phyloP scores from a whole-genome alignment of 768 basidiomycete species.

The Fomitopsis pulvina region DNA sequence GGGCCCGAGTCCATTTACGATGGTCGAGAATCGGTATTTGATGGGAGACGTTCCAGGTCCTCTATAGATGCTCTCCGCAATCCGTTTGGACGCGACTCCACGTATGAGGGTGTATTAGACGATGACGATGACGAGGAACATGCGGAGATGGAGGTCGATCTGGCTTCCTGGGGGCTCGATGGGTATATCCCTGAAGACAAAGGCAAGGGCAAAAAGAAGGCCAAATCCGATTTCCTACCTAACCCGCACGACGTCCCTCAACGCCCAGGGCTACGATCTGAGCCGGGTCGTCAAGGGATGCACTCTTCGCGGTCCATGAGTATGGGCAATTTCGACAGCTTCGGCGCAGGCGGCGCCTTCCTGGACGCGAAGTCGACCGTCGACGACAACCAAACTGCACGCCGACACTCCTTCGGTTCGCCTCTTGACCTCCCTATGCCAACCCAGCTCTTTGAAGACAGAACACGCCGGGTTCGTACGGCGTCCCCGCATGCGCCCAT shows the following conservation, averaged over 20 bases:
- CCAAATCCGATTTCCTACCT: slow-evolving; percentile 34
- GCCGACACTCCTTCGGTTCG: slow-evolving; percentile 53
- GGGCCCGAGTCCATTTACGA: slow-evolving; percentile 22
- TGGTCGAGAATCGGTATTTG: slow-evolving; percentile 8
- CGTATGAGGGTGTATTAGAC: slow-evolving; percentile 43
- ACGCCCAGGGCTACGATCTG: slow-evolving; percentile 1
- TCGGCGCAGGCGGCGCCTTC: slow-evolving; percentile 41
- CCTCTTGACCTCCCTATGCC: slow-evolving; percentile 39
- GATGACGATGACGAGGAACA: slow-evolving; percentile 38
- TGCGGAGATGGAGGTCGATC: slow-evolving; percentile 64
- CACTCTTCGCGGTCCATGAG: slow-evolving; percentile 51
- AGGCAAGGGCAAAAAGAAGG: slow-evolving; percentile 21
- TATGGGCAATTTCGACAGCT: slow-evolving; percentile 53
- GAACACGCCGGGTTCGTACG: slow-evolving; percentile 41
- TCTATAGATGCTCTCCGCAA: slow-evolving; percentile 65
- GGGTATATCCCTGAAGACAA: slow-evolving; percentile 65
- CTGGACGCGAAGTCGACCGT: slow-evolving; percentile 32
- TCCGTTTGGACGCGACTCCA: slow-evolving; percentile 64
- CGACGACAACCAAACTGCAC: slow-evolving; percentile 21
- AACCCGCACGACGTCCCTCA: slow-evolving; percentile 31
- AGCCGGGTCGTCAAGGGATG: slow-evolving; percentile 3
- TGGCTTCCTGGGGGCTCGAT: slow-evolving; percentile 81
- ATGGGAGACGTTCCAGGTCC: slow-evolving; percentile 37
- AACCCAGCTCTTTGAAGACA: slow-evolving; percentile 27
- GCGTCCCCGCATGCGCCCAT: slow-evolving; percentile 44